A percentile compares a stretch with the other conserved stretches of the same genome.
phyloP scores from a whole-genome alignment of 805 yeast genomes.

The Zygosaccharomyces bisporus region DNA sequence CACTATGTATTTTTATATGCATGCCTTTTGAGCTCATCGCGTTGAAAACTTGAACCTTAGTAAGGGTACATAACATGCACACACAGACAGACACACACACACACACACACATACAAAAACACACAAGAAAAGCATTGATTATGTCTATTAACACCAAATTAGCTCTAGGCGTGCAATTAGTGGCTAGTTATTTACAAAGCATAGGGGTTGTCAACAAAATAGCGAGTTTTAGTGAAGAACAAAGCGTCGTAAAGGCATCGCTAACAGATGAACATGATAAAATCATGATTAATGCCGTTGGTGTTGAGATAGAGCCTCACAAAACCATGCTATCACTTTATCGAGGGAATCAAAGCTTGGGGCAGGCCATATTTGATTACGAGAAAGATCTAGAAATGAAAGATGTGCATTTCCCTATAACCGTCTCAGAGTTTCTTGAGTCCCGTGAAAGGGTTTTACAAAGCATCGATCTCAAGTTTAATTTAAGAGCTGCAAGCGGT shows the following conservation, averaged over 20 bases:
- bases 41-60: slow-evolving; percentile 2
- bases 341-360: slow-evolving; percentile 12
- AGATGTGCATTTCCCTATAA: neutral
- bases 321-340: slow-evolving; percentile 22
- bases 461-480: slow-evolving; percentile 1
- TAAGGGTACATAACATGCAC: neutral
- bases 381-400: slow-evolving; percentile 11
- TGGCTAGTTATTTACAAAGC: slow-evolving; percentile 8
- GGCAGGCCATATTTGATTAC: slow-evolving; percentile 20
- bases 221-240: slow-evolving; percentile 2
- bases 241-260: slow-evolving; percentile 7
- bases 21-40: slow-evolving; percentile 5
- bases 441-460: neutral
- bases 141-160: slow-evolving; percentile 10
- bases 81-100: too few species aligned
- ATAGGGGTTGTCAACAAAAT: neutral
- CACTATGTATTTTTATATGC: slow-evolving; percentile 11
- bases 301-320: slow-evolving; percentile 9
- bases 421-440: neutral
- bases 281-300: slow-evolving; percentile 10
- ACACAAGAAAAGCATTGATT: neutral
- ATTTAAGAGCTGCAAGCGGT: neutral
- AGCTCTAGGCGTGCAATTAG: slow-evolving; percentile 10
- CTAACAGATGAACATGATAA: slow-evolving; percentile 5
- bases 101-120: neutral